phyloP scores from a whole-genome alignment of 2,329 filamentous ascomycete genomes.

The Fusarium hostae region DNA sequence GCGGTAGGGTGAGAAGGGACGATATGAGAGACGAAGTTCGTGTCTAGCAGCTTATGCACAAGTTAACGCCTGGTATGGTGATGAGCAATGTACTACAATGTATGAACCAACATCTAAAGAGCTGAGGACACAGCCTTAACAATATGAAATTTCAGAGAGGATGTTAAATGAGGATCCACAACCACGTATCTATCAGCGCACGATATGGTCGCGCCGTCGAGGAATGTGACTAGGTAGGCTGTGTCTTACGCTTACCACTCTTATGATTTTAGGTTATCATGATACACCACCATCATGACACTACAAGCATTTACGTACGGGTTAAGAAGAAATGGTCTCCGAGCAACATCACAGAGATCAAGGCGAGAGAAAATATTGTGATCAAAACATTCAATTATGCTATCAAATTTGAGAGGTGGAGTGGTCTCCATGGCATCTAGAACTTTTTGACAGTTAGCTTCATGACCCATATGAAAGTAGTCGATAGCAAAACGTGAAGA shows the following conservation, averaged over 20 bases:
- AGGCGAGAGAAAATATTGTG: not conserved
- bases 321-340: too few species aligned
- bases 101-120: not conserved
- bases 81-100: not conserved
- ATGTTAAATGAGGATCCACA: not conserved
- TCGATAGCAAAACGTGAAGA: conserved; percentile 23
- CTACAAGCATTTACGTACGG: not conserved
- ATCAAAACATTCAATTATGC: not conserved
- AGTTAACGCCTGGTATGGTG: not conserved
- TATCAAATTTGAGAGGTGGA: not conserved
- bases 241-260: not conserved
- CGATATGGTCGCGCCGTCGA: not conserved
- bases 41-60: conserved; percentile 22
- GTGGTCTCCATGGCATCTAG: not conserved
- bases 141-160: not conserved
- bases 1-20: conserved; percentile 66
- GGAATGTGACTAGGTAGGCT: not conserved
- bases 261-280: not conserved
- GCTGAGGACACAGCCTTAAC: not conserved
- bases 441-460: conserved; percentile 42
- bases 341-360: not conserved
- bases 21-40: conserved; percentile 55
- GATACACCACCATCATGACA: not conserved
- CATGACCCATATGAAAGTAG: not conserved
- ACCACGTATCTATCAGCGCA: not conserved